Percentiles rank a stretch among this genome's conserved stretches.
phyloP scores from a whole-genome alignment of 2,329 filamentous ascomycete species.

The Aspergillus intermedius region DNA sequence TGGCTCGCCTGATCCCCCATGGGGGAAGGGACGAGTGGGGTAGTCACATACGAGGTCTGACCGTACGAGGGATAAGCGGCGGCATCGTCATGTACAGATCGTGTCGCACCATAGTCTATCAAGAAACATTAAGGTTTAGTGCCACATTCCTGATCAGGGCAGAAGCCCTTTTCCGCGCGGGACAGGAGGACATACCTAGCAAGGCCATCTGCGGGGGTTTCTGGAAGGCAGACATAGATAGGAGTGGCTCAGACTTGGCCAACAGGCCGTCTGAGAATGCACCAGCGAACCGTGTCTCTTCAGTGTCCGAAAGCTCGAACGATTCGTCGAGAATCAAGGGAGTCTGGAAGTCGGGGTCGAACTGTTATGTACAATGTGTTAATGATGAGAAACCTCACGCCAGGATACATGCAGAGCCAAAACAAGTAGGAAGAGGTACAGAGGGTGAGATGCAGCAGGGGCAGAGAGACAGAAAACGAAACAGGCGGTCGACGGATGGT shows the following conservation, averaged over 20 bases:
- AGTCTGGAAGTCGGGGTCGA: conserved; percentile 41
- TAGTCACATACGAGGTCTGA: conserved; percentile 33
- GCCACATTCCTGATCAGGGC: background rate
- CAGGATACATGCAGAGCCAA: conserved; percentile 11
- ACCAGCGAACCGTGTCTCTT: conserved; percentile 39
- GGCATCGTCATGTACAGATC: conserved; percentile 33
- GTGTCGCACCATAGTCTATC: conserved; percentile 32
- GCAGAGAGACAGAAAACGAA: conserved; percentile 14
- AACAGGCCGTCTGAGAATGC: conserved; percentile 46
- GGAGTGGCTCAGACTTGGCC: conserved; percentile 54
- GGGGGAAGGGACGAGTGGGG: conserved; percentile 34
- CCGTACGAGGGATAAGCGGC: conserved; percentile 35
- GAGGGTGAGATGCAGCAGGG: conserved; percentile 15
- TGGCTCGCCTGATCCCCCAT: conserved; percentile 37
- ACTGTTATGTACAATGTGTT: conserved; percentile 17
- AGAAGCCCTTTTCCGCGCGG: background rate
- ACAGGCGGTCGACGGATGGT: background rate
- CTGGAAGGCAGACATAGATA: conserved; percentile 76
- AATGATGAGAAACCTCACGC: conserved; percentile 9
- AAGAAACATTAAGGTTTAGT: conserved; percentile 3
- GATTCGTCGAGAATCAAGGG: conserved; percentile 44
- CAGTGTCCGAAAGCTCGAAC: conserved; percentile 40
- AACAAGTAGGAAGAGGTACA: conserved; percentile 1
- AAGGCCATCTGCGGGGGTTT: conserved; percentile 70
- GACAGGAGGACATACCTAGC: conserved; percentile 61